Percentiles rank a stretch among this genome's conserved stretches.
Evolutionary conservation across 2,329 filamentous ascomycete genomes (phyloP).

Genomic region (Penicillium sp.): DNA sequence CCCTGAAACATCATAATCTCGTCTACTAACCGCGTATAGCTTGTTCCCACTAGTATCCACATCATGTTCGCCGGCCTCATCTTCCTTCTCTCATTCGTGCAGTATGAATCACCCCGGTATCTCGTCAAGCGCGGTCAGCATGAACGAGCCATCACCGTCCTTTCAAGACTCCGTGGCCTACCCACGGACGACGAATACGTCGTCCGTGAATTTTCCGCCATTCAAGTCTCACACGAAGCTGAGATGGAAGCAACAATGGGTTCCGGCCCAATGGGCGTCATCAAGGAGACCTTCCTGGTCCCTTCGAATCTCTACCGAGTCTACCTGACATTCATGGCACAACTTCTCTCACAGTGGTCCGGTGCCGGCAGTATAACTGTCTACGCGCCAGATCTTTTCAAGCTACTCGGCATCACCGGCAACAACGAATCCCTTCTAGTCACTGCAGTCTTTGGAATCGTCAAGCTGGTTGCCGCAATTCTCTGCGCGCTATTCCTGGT

Average conservation of each 20-base stretch:
- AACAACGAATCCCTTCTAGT: constrained; percentile 66
- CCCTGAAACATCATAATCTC: background rate
- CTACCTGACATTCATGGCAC: constrained; percentile 64
- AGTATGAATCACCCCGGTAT: constrained; percentile 67
- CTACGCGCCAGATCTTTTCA: constrained; percentile 71
- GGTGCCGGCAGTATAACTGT: constrained; percentile 72
- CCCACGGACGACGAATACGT: constrained; percentile 60
- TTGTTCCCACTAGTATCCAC: constrained; percentile 68
- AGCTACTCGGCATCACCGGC: constrained; percentile 65
- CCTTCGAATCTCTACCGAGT: constrained; percentile 69
- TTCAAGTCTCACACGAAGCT: constrained; percentile 62
- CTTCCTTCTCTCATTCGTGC: constrained; percentile 64
- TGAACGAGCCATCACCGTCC: constrained; percentile 45
- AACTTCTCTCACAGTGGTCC: constrained; percentile 71
- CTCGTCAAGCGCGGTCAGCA: constrained; percentile 62
- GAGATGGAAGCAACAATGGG: constrained; percentile 69
- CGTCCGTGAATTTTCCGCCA: constrained; percentile 58
- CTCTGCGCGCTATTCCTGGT: constrained; percentile 73
- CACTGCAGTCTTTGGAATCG: constrained; percentile 70
- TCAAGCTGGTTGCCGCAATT: constrained; percentile 66
- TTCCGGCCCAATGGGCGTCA: constrained; percentile 58
- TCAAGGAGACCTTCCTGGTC: constrained; percentile 66
- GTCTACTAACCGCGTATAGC: constrained; percentile 20
- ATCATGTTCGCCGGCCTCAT: constrained; percentile 74
- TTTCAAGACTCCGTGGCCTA: constrained; percentile 57